A percentile compares a stretch with the other conserved stretches of the same genome.
These are phyloP conservation scores for Suhomyces maxii DNA, from an alignment of 1,139 yeast genomes.

Conservation along the genomic window DNA sequence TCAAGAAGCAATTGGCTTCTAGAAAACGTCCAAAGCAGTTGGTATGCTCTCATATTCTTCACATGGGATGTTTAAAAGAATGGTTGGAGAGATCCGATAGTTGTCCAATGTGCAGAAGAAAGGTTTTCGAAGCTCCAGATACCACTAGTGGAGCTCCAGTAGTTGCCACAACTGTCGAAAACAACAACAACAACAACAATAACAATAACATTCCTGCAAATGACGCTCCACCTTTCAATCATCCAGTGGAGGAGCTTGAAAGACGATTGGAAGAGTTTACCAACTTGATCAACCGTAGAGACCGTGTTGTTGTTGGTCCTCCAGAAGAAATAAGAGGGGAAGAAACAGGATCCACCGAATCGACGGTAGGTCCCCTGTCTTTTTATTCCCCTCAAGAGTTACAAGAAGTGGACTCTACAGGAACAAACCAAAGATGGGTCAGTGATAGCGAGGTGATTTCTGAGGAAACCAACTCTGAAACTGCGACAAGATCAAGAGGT, in stretches of 20 bases:
- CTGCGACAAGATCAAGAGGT: slow-evolving; percentile 1
- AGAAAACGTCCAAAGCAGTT: slow-evolving; percentile 72
- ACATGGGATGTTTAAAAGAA: slow-evolving; percentile 83
- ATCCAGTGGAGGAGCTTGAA: slow-evolving; percentile 10
- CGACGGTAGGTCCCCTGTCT: background rate
- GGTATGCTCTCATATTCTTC: slow-evolving; percentile 84
- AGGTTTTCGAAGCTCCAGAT: slow-evolving; percentile 43
- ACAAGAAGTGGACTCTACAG: background rate
- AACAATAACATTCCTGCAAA: background rate
- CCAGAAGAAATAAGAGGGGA: background rate
- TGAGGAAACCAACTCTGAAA: background rate
- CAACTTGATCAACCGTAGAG: slow-evolving; percentile 6
- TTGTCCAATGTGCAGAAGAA: slow-evolving; percentile 87
- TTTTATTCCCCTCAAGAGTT: background rate
- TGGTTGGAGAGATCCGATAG: slow-evolving; percentile 92
- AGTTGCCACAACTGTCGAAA: background rate
- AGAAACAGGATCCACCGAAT: background rate
- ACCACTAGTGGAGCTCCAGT: slow-evolving; percentile 7
- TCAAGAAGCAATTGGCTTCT: slow-evolving; percentile 25
- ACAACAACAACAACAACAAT: no score
- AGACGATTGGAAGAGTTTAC: slow-evolving; percentile 11
- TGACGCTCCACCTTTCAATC: slow-evolving; percentile 8
- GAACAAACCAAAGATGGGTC: background rate
- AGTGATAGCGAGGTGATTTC: background rate
- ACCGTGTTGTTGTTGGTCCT: background rate